Percentiles rank a stretch among this genome's conserved stretches.
Conservation (phyloP, 176 grass and related monocot genomes). For the Urochloa ruziziensis region DNA sequence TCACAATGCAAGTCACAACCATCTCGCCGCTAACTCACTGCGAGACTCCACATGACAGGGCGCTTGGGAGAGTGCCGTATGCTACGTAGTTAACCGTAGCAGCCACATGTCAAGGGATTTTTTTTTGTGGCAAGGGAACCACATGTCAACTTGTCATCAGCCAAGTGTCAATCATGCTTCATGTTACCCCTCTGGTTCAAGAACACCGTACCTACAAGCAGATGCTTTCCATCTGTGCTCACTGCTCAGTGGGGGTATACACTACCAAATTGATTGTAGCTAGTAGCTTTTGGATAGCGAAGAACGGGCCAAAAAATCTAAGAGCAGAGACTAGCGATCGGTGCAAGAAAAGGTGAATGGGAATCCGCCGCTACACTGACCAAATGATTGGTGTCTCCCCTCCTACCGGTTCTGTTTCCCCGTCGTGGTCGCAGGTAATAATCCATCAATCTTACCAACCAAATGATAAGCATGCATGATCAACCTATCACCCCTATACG, state of each 20-base stretch:
- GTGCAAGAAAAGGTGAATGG: neutral
- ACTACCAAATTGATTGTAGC: neutral
- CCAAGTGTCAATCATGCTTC: neutral
- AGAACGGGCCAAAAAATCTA: neutral
- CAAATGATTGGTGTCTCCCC: conserved; percentile 12
- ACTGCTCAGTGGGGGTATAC: neutral
- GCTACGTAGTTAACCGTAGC: neutral
- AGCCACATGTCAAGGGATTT: neutral
- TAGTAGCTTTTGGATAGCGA: neutral
- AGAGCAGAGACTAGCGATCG: neutral
- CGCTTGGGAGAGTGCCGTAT: neutral
- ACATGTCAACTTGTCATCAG: conserved; percentile 17
- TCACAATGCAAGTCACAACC: neutral
- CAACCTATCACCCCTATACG: neutral
- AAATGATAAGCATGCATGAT: conserved; percentile 35
- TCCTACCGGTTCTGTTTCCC: neutral
- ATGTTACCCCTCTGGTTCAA: conserved; percentile 2
- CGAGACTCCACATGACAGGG: conserved; percentile 4
- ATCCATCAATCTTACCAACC: conserved; percentile 40
- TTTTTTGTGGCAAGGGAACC: neutral
- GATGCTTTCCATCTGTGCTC: neutral
- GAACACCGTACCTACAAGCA: neutral
- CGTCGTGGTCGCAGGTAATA: conserved; percentile 18
- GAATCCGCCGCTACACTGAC: conserved; percentile 15
- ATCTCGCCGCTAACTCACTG: neutral